Base-by-base conservation (phyloP, 306 rosid genomes). In the Astragalus membranaceus region DNA sequence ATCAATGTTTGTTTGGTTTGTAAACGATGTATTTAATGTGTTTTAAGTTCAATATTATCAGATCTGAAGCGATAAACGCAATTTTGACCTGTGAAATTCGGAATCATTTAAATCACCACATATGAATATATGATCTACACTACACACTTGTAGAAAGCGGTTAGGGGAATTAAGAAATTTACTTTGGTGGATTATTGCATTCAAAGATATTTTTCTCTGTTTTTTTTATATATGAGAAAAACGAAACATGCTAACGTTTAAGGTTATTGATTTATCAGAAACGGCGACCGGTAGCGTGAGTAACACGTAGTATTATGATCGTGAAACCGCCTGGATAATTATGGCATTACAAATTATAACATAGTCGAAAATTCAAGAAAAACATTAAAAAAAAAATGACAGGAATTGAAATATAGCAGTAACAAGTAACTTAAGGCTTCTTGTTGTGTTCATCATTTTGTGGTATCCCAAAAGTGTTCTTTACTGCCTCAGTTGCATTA, bases 231-330 rank as follows among this genome's bases (percentile, higher is more conserved):
- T 12, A 9, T 10, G 26, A 13, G 26, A 53, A 33, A 52, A 12
- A 35, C 3, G 3, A 23, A 49, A 48, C 8, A 37, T 55, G 67
- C 73, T 71, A 59, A 66, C 46, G 3, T 6, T 57, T n/a, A 13
- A 37, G 14, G 7, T 16, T 36, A 46, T 72, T 67, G 56, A 55
- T 43, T 80, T 67, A 67, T 67, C 91, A 86, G 88, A 87, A 79
- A 67, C 83, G 0, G 86, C 68, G 39, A 83, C 72, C 8, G 86
- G 82, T 37, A 84, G 41, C 60, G 69, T 35, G 80, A 72, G 92
- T 92, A 15, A 89, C 97, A 1, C 87, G 96, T 61, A 86, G 96
- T 66, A 92, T 92, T 66, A 92, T 87, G 97, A 89, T 92, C 72
- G 77, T 89, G 43, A 92, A 79, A 49, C 97, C 97, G 11, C 87